phyloP scores from a whole-genome alignment of 75 land plant genomes.

The Adiantum capillusveneris region DNA sequence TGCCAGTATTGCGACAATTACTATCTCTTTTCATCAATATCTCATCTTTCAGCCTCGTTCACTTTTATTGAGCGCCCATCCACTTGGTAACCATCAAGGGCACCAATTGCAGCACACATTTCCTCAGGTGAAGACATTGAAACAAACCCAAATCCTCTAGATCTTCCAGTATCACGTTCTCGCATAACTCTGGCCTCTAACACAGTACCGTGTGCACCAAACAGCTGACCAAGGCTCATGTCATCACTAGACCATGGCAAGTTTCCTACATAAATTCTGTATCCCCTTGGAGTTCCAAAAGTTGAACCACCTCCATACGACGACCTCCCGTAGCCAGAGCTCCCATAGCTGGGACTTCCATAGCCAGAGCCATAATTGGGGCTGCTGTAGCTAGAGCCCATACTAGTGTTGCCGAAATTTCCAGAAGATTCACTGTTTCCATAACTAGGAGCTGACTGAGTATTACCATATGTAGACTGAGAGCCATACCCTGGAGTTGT shows the following conservation, averaged over 20 bases:
- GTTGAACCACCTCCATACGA: neutral
- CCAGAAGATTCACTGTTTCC: neutral
- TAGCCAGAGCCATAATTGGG: no score
- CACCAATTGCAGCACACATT: constrained; percentile 60
- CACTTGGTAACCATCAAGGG: constrained; percentile 50
- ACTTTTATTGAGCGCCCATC: constrained; percentile 14
- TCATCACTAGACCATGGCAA: constrained; percentile 76
- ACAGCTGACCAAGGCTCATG: constrained; percentile 46
- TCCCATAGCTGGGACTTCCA: neutral
- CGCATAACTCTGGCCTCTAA: constrained; percentile 65
- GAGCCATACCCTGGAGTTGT: neutral
- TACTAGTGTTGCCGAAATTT: no score
- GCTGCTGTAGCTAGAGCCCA: no score
- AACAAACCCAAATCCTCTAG: constrained; percentile 93
- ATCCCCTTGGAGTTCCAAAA: neutral
- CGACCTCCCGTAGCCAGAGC: neutral
- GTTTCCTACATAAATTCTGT: constrained; percentile 73
- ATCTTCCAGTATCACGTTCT: constrained; percentile 78
- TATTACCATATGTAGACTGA: neutral
- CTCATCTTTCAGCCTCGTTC: constrained; percentile 7
- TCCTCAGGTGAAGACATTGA: constrained; percentile 49
- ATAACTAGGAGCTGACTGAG: neutral
- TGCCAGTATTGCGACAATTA: no score
- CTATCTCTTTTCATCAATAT: no score
- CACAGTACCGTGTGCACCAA: constrained; percentile 83